A percentile compares a stretch with the other conserved stretches of the same genome.
phyloP scores from a whole-genome alignment of 2,329 filamentous ascomycete genomes.

The Penicillium brevicompactum region DNA sequence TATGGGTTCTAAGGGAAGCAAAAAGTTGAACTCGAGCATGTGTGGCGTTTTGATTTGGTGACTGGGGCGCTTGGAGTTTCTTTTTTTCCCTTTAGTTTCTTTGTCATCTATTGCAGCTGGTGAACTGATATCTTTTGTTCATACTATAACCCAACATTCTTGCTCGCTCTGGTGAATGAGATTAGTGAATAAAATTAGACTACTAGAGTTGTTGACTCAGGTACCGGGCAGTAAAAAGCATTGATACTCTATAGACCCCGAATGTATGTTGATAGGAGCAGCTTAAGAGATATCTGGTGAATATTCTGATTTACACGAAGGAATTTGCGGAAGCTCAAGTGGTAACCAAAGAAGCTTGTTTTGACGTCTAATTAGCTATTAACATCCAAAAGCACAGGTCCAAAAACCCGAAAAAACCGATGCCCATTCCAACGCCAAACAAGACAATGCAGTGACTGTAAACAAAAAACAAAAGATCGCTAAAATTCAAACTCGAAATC shows the following conservation, averaged over 20 bases:
- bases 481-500: constrained; percentile 16
- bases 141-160: not conserved
- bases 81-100: constrained; percentile 1
- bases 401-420: not conserved
- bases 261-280: not conserved
- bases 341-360: not conserved
- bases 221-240: not conserved
- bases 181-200: not conserved
- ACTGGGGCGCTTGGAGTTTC: constrained; percentile 13
- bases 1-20: constrained; percentile 32
- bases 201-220: not conserved
- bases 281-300: not conserved
- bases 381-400: not conserved
- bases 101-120: constrained; percentile 9
- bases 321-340: not conserved
- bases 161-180: not conserved
- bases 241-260: too few species aligned
- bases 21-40: constrained; percentile 24
- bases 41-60: constrained; percentile 24
- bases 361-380: not conserved
- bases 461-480: constrained; percentile 18
- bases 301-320: not conserved
- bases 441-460: constrained; percentile 18
- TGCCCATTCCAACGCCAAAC: constrained; percentile 21
- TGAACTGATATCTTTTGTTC: not conserved